Percentiles rank a stretch among this genome's conserved stretches.
phyloP scores from a whole-genome alignment of 1,284 basidiomycete genomes.

The Pascua sp. region DNA sequence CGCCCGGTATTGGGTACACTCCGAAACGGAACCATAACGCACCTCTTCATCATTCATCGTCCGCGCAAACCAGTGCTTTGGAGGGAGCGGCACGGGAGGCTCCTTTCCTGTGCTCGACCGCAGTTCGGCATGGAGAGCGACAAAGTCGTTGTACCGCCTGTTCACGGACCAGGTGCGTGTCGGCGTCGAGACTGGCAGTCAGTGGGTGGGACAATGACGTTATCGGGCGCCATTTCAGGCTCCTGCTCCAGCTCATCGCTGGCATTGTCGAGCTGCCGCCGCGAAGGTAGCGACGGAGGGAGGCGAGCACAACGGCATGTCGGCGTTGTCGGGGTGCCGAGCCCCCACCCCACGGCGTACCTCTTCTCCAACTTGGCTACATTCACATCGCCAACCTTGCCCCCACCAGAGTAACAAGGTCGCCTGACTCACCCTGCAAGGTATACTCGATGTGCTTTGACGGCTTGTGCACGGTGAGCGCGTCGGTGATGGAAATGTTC shows the following conservation, averaged over 20 bases:
- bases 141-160: constrained; percentile 90
- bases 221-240: no score
- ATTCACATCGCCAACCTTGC: neutral
- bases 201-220: neutral
- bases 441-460: constrained; percentile 48
- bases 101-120: constrained; percentile 64
- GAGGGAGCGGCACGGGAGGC: constrained; percentile 72
- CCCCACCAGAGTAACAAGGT: neutral
- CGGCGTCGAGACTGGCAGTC: constrained; percentile 42
- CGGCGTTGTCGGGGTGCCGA: no score
- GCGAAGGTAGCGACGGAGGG: neutral
- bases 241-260: neutral
- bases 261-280: neutral
- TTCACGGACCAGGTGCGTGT: constrained; percentile 84
- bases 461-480: constrained; percentile 41
- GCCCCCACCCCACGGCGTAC: no score
- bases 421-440: constrained; percentile 38
- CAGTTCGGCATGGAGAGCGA: constrained; percentile 76
- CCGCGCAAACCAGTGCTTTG: constrained; percentile 63
- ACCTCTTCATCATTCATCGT: constrained; percentile 47
- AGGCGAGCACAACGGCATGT: neutral
- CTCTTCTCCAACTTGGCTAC: no score
- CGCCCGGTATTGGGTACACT: neutral
- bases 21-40: constrained; percentile 6
- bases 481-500: constrained; percentile 44